These are phyloP conservation scores for Orbilia ellipsospora DNA, from an alignment of 2,329 filamentous ascomycete genomes.

Conservation along the genomic window DNA sequence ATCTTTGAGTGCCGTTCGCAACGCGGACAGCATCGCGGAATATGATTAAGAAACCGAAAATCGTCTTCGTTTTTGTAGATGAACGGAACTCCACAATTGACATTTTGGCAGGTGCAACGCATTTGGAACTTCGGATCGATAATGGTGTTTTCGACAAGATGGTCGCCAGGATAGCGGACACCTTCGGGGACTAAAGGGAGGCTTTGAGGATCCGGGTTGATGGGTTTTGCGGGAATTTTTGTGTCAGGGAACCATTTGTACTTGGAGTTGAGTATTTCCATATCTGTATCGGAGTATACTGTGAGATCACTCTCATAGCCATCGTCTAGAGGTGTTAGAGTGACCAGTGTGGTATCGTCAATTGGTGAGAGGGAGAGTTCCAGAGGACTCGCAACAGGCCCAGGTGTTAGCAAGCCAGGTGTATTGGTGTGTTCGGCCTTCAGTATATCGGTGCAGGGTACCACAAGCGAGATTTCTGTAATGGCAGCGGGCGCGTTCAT, in stretches of 20 bases:
- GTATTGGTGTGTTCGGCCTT: slow-evolving; percentile 20
- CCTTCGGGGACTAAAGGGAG: slow-evolving; percentile 48
- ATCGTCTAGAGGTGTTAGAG: slow-evolving; percentile 21
- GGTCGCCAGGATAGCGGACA: slow-evolving; percentile 43
- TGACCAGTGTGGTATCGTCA: slow-evolving; percentile 7
- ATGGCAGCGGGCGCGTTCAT: slow-evolving; percentile 17
- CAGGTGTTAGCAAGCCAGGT: slow-evolving; percentile 14
- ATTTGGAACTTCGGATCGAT: slow-evolving; percentile 53
- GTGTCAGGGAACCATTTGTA: slow-evolving; percentile 37
- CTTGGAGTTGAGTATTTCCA: slow-evolving; percentile 53
- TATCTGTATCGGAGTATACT: slow-evolving; percentile 49
- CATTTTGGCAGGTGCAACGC: slow-evolving; percentile 47
- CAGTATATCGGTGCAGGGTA: slow-evolving; percentile 6
- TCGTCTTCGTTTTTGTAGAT: slow-evolving; percentile 53
- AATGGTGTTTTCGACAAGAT: slow-evolving; percentile 40
- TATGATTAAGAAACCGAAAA: slow-evolving; percentile 64
- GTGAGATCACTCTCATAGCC: slow-evolving; percentile 53
- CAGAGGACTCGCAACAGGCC: slow-evolving; percentile 2
- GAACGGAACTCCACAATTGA: slow-evolving; percentile 35
- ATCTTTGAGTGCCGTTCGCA: slow-evolving; percentile 96
- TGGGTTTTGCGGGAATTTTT: slow-evolving; percentile 32
- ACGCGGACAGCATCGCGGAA: slow-evolving; percentile 83
- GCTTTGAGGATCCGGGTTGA: slow-evolving; percentile 40
- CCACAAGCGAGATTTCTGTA: slow-evolving; percentile 25
- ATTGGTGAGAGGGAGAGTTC: slow-evolving; percentile 15